A percentile compares a stretch with the other conserved stretches of the same genome.
phyloP scores from a whole-genome alignment of 2,329 filamentous ascomycete genomes.

The Clonostachys solani region DNA sequence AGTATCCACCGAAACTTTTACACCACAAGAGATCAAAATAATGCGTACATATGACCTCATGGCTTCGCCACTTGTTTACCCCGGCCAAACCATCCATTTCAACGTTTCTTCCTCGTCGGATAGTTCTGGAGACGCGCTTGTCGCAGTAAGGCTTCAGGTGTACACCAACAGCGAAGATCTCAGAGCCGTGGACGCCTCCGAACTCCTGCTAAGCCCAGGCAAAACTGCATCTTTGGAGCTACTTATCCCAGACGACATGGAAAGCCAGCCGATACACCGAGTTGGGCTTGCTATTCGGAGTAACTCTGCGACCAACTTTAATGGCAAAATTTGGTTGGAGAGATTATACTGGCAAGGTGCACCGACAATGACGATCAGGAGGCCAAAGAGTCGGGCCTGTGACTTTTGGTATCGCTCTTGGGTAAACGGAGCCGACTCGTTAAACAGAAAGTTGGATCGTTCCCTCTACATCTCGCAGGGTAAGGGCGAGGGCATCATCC shows the following conservation, averaged over 20 bases:
- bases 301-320: neutral
- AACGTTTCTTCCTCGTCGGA: too few species aligned
- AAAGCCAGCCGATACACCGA: constrained; percentile 5
- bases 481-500: constrained; percentile 16
- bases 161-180: too few species aligned
- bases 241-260: neutral
- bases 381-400: neutral
- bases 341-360: constrained; percentile 4
- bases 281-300: constrained; percentile 2
- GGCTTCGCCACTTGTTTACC: constrained; percentile 6
- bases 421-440: constrained; percentile 3
- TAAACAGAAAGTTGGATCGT: neutral
- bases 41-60: constrained; percentile 5
- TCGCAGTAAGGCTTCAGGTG: too few species aligned
- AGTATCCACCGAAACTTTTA: constrained; percentile 5
- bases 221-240: too few species aligned
- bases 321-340: constrained; percentile 5
- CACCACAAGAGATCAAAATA: constrained; percentile 2
- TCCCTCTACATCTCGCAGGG: constrained; percentile 3
- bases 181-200: too few species aligned
- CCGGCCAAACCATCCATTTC: constrained; percentile 2
- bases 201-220: too few species aligned
- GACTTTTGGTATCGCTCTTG: constrained; percentile 6
- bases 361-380: constrained; percentile 3
- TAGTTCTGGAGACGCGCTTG: too few species aligned